Evolutionary conservation across 2,329 filamentous ascomycete species (phyloP).

Genomic region (Pezizomycotina sp.): DNA sequence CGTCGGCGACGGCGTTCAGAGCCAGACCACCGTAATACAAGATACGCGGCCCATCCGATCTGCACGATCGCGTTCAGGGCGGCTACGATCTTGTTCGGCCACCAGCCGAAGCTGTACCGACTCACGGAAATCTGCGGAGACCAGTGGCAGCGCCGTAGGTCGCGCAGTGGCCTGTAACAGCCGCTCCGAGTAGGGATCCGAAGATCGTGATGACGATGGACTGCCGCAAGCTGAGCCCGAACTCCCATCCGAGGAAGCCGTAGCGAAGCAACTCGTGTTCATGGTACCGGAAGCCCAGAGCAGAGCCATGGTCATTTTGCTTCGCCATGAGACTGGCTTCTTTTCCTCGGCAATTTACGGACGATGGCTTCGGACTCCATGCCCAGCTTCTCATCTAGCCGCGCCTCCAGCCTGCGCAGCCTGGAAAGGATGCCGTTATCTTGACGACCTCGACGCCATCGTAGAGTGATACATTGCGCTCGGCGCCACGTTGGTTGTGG

Average conservation of each 20-base stretch:
- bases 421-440: constrained; percentile 27
- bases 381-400: constrained; percentile 34
- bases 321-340: constrained; percentile 30
- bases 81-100: constrained; percentile 36
- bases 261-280: constrained; percentile 38
- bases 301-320: constrained; percentile 36
- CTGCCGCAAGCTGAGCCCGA: constrained; percentile 34
- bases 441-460: no score
- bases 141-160: constrained; percentile 37
- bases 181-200: constrained; percentile 33
- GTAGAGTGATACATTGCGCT: no score
- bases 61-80: constrained; percentile 28
- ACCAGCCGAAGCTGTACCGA: constrained; percentile 38
- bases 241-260: constrained; percentile 38
- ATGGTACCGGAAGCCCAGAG: constrained; percentile 39
- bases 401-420: constrained; percentile 32
- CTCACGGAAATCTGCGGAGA: constrained; percentile 37
- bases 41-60: constrained; percentile 24
- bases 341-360: constrained; percentile 34
- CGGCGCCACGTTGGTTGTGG: no score
- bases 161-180: constrained; percentile 35
- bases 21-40: constrained; percentile 21
- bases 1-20: constrained; percentile 21
- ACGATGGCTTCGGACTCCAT: constrained; percentile 35
- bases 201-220: constrained; percentile 34